Conservation (phyloP, 371 early-diverging fungal genomes). For the Apophysomyces ossiformis region DNA sequence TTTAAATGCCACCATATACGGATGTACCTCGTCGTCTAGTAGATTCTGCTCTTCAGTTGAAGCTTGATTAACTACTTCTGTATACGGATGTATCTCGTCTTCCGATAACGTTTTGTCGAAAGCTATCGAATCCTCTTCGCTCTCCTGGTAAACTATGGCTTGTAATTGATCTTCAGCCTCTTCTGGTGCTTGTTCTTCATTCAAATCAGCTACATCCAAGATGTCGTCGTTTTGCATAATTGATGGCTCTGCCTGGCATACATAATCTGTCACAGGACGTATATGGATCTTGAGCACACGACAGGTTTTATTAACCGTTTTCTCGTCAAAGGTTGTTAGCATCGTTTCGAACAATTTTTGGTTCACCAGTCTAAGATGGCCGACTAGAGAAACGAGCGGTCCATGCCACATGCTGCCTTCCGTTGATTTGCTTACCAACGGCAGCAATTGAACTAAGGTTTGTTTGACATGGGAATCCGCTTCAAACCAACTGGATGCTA, state of each 20-base stretch:
- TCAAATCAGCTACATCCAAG: too few species aligned
- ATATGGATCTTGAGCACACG: conserved; percentile 46
- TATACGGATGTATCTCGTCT: background rate
- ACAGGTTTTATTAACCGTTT: conserved; percentile 36
- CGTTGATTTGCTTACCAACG: conserved; percentile 37
- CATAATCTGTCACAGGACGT: conserved; percentile 31
- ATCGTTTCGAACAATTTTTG: conserved; percentile 45
- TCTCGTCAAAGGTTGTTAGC: conserved; percentile 33
- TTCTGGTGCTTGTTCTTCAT: background rate
- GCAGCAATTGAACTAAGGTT: conserved; percentile 38
- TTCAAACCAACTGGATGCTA: conserved; percentile 45
- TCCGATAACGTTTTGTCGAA: too few species aligned
- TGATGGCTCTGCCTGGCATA: conserved; percentile 20
- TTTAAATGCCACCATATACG: too few species aligned
- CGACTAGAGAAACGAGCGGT: conserved; percentile 42
- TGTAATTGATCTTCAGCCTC: conserved; percentile 1
- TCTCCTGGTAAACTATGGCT: background rate
- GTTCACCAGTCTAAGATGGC: conserved; percentile 44
- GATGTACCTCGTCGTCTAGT: too few species aligned
- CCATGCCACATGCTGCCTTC: conserved; percentile 42
- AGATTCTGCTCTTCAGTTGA: background rate
- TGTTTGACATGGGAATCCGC: conserved; percentile 43
- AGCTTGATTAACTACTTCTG: background rate
- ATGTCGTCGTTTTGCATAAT: background rate
- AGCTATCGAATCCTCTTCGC: too few species aligned